Base-by-base conservation (phyloP, 352 stramenopile genomes). In the Globisporangium heterothallicum region DNA sequence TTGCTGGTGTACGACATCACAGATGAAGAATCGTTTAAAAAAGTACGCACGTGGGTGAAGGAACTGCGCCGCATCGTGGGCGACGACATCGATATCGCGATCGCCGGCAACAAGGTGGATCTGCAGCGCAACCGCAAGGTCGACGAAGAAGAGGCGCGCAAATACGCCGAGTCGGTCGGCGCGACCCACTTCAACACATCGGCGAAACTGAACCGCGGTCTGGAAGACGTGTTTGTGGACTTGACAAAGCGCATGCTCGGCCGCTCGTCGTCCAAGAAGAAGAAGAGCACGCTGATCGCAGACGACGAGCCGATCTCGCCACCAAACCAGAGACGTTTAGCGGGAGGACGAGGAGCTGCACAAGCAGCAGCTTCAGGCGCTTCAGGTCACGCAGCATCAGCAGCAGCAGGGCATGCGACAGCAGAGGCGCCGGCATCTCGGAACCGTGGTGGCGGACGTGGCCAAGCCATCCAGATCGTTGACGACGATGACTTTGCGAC, bases 1-100 rank as follows among this genome's bases (percentile, higher is more conserved):
- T 58, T 97, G 29, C 64, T 97, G 6, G 87, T 97, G 34, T 97
- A 97, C 64, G 90, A 97, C 61, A 94, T 97, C 47, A 96, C 86
- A 40, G 85, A 97, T 63, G 83, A 87, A 32, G 83, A 95, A 56
- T 94, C 88, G n/a, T 95, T 97, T 62, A 66, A 70, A 48, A 94
- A 96, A 63, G 88, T 97, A 18, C 83, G 88, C 65, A 96, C 85
- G 58, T 98, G 92, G 92, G 88, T 97, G 46, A 86, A 85, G 18
- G 92, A 98, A 61, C 70, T 97, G 51, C 83, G 87, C 6, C 83
- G 90, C 40, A 95, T 97, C 49, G 88, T 96, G 22, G 87, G 86
- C 22, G 78, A 92, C 44, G 84, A 96, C 46, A 97, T 98, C 49
- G 72, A 82, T 35, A 96, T 97, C 47, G 81, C 68, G 30, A 97